A percentile compares a stretch with the other conserved stretches of the same genome.
Evolutionary conservation across 129 eudicot genomes (phyloP).

Genomic region (Smallanthus sonchifolius): DNA sequence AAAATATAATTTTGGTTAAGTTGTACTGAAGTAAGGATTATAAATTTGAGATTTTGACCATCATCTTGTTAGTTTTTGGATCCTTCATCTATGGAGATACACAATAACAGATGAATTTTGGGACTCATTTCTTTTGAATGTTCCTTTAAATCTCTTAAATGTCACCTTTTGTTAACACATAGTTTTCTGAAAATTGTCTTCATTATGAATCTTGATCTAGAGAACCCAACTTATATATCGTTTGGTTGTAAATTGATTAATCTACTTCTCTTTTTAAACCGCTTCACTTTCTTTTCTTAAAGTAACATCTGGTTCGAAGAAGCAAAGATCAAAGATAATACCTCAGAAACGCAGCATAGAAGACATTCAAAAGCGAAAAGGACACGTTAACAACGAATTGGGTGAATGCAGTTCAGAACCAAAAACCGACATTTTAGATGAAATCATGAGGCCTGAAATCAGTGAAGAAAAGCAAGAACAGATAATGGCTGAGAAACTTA

Average conservation of each 20-base stretch:
- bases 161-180: not conserved
- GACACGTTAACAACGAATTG: conserved; percentile 26
- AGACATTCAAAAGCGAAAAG: conserved; percentile 39
- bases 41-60: not conserved
- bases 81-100: not conserved
- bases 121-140: not conserved
- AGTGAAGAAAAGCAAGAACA: conserved; percentile 39
- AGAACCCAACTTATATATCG: not conserved
- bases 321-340: conserved; percentile 28
- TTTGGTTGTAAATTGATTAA: not conserved
- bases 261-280: not conserved
- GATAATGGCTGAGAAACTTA: conserved; percentile 42
- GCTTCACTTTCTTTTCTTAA: conserved; percentile 6
- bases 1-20: not conserved
- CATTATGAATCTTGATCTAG: not conserved
- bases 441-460: conserved; percentile 24
- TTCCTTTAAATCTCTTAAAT: not conserved
- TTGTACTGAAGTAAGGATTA: not conserved
- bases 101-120: not conserved
- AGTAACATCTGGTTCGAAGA: conserved; percentile 45
- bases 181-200: not conserved
- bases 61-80: not conserved
- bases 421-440: conserved; percentile 3
- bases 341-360: conserved; percentile 33
- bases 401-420: conserved; percentile 31